A percentile compares a stretch with the other conserved stretches of the same genome.
These are phyloP conservation scores for Pythium volutum DNA, from an alignment of 352 stramenopile species.

Conservation along the genomic window DNA sequence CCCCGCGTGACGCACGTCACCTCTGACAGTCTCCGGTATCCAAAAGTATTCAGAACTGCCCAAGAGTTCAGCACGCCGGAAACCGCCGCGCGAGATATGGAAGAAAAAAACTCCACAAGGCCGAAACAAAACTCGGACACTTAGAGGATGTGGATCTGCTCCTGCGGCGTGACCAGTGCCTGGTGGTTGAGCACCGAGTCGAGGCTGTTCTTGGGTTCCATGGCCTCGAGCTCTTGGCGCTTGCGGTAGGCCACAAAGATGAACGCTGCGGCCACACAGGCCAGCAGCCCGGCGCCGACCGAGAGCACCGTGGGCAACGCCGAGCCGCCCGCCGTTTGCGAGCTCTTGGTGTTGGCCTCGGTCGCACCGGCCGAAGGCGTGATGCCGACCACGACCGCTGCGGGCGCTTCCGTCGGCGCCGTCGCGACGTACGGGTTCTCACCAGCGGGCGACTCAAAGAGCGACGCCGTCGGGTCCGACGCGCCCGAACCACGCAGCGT, in stretches of 20 bases:
- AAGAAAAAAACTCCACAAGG: not conserved
- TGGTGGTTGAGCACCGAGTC: slow-evolving; percentile 6
- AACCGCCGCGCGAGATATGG: too few species aligned
- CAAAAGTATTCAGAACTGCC: too few species aligned
- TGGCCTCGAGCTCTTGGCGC: slow-evolving; percentile 13
- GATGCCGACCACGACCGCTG: not conserved
- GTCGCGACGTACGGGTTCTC: slow-evolving; percentile 12
- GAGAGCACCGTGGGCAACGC: slow-evolving; percentile 13
- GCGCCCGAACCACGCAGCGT: not conserved
- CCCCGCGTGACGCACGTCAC: too few species aligned
- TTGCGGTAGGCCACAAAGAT: slow-evolving; percentile 22
- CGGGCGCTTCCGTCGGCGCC: slow-evolving; percentile 5
- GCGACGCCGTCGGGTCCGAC: not conserved
- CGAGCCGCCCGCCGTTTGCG: not conserved
- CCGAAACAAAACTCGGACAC: not conserved
- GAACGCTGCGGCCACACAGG: slow-evolving; percentile 8
- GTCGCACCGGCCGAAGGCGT: not conserved
- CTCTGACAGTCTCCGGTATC: too few species aligned
- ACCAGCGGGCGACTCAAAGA: not conserved
- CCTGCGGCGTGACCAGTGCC: slow-evolving; percentile 11
- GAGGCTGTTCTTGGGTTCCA: slow-evolving; percentile 17
- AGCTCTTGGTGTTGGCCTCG: slow-evolving; percentile 7
- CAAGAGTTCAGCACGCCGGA: too few species aligned
- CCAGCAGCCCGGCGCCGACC: slow-evolving; percentile 9
- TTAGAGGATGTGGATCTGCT: slow-evolving; percentile 14